A percentile compares a stretch with the other conserved stretches of the same genome.
phyloP scores from a whole-genome alignment of 306 rosid genomes.

The Carpinus fangiana region DNA sequence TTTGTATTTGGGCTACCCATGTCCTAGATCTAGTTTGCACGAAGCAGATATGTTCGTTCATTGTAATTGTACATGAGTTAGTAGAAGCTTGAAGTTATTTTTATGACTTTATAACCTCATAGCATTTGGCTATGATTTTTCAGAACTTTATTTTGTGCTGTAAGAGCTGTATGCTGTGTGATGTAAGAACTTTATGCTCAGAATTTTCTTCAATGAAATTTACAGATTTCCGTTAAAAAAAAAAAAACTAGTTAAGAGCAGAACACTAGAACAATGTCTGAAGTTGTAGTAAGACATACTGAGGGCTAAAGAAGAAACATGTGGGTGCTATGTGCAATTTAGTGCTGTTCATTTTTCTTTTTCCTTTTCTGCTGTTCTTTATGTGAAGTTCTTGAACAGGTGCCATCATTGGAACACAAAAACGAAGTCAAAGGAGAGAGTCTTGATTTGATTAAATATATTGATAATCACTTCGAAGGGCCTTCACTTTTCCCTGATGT shows the following conservation, averaged over 20 bases:
- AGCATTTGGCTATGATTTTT: too few relatives aligned
- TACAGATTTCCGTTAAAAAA: too few relatives aligned
- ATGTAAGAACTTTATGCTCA: too few relatives aligned
- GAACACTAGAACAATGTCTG: not conserved
- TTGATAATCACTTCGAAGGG: constrained; percentile 55
- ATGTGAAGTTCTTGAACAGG: constrained; percentile 21
- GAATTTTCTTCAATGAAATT: too few relatives aligned
- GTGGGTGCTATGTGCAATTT: not conserved
- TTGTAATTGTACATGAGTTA: too few relatives aligned
- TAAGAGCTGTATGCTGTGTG: too few relatives aligned
- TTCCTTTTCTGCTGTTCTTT: not conserved
- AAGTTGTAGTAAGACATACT: not conserved
- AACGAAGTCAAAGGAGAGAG: constrained; percentile 67
- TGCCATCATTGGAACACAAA: constrained; percentile 68
- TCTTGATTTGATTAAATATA: constrained; percentile 66
- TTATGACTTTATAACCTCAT: too few relatives aligned
- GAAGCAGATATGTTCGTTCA: too few relatives aligned
- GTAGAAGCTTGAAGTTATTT: too few relatives aligned
- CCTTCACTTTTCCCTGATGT: constrained; percentile 71
- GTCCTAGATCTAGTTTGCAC: too few relatives aligned
- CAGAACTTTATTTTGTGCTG: too few relatives aligned
- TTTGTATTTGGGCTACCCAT: too few relatives aligned
- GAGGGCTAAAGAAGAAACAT: not conserved
- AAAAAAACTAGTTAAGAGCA: not conserved
- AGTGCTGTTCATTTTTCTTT: not conserved